Evolutionary conservation across 192 early-diverging fungal genomes (phyloP).

Genomic region (Linnemannia elongata): DNA sequence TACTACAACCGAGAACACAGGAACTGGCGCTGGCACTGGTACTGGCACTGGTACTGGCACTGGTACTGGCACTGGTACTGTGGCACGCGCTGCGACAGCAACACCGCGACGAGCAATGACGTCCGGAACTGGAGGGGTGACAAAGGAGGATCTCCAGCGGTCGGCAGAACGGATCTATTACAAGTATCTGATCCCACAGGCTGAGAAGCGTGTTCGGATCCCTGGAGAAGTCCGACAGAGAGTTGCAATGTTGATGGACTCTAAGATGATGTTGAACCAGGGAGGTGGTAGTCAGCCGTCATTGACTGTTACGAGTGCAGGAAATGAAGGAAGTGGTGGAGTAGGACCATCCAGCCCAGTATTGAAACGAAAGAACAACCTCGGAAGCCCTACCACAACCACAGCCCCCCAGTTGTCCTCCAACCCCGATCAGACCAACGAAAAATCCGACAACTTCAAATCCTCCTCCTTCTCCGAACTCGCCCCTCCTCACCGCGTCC

Average conservation of each 20-base stretch:
- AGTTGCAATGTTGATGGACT: conserved; percentile 45
- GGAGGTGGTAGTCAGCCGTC: not conserved
- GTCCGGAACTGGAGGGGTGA: conserved; percentile 33
- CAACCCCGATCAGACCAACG: not conserved
- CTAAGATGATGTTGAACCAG: conserved; percentile 24
- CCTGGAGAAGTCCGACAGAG: conserved; percentile 54
- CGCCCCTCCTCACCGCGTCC: not conserved
- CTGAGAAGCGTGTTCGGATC: conserved; percentile 64
- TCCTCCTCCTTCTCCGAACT: too few species aligned
- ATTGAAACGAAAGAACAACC: conserved; percentile 12
- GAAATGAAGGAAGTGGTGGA: not conserved
- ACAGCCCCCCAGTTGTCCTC: not conserved
- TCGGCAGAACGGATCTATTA: conserved; percentile 69
- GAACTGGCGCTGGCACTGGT: not conserved
- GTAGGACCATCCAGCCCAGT: not conserved
- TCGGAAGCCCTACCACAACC: not conserved
- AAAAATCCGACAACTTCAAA: not conserved
- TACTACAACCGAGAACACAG: not conserved
- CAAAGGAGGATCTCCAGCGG: conserved; percentile 63
- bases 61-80: not conserved
- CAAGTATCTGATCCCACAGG: conserved; percentile 65
- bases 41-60: not conserved
- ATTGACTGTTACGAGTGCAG: not conserved
- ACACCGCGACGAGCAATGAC: conserved; percentile 20
- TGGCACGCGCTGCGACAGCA: not conserved